Evolutionary conservation across 257 asterid genomes (phyloP).

Genomic region (Solanum lignicaule): DNA sequence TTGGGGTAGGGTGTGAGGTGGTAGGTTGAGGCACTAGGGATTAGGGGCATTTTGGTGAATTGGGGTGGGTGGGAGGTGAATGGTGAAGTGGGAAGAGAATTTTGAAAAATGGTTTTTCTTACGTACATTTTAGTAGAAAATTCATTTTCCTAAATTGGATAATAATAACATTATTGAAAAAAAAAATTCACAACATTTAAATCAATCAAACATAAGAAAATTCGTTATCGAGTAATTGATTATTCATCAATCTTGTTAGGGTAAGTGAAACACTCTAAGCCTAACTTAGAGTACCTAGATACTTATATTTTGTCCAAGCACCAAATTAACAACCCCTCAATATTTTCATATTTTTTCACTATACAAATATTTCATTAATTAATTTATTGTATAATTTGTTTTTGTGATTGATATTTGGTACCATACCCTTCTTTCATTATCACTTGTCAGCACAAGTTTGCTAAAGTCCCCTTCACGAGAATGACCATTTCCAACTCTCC

Average conservation of each 20-base stretch:
- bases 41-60: neutral
- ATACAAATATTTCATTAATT: no score
- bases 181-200: neutral
- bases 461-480: constrained; percentile 53
- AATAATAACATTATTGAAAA: neutral
- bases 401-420: neutral
- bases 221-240: neutral
- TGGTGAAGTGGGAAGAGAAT: neutral
- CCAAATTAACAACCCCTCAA: neutral
- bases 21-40: neutral
- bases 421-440: constrained; percentile 9
- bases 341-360: neutral
- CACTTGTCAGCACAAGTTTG: constrained; percentile 4
- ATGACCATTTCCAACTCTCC: constrained; percentile 44
- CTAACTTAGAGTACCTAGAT: no score
- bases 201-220: neutral
- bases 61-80: neutral
- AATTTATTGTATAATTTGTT: neutral
- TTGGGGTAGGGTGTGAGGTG: neutral
- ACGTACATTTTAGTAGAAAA: neutral
- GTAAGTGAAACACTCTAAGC: neutral
- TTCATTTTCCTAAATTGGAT: neutral
- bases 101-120: neutral
- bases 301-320: no score
- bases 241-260: neutral